Conservation (phyloP, 78 protist species). For the Capsaspora owczarzaki region DNA sequence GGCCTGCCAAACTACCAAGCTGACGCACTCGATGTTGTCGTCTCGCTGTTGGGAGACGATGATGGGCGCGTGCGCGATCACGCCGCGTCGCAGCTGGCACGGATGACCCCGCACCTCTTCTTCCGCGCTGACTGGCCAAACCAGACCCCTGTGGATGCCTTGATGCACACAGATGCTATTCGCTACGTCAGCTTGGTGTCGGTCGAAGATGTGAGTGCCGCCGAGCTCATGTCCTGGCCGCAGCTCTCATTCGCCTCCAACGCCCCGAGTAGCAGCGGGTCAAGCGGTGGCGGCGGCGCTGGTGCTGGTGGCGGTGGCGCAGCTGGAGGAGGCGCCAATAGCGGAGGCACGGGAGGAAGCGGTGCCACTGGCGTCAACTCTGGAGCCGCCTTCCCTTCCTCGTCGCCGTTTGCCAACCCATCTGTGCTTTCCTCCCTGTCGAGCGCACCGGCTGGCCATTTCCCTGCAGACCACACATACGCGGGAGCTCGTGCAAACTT, state of each 20-base stretch:
- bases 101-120: background rate
- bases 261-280: background rate
- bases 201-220: no score
- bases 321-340: background rate
- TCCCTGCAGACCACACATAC: no score
- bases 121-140: background rate
- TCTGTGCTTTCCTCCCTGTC: no score
- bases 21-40: background rate
- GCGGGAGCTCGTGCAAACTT: slow-evolving; percentile 1
- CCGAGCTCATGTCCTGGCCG: no score
- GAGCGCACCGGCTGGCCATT: no score
- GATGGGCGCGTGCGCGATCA: background rate
- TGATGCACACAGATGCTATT: no score
- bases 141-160: no score
- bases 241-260: background rate
- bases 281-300: background rate
- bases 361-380: background rate
- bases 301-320: background rate
- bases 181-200: no score
- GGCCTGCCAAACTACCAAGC: background rate
- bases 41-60: background rate
- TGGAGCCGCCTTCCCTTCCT: no score
- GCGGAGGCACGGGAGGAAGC: background rate
- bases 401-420: no score
- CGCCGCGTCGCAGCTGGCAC: background rate